A percentile compares a stretch with the other conserved stretches of the same genome.
phyloP scores from a whole-genome alignment of 179 eudicot genomes.

The Patellifolia procumbens region DNA sequence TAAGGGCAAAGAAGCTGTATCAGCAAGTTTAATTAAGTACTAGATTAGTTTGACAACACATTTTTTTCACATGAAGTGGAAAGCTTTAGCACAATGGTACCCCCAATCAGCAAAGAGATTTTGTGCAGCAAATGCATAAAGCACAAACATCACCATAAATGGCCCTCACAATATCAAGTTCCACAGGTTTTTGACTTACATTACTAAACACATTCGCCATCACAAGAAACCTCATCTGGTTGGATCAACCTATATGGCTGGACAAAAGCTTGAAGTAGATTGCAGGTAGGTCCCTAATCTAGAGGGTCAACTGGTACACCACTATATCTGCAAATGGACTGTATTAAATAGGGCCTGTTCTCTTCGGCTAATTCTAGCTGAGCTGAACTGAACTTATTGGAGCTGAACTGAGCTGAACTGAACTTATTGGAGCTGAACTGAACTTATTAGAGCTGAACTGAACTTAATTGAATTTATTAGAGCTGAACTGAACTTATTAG shows the following conservation, averaged over 20 bases:
- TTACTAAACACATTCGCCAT: background rate
- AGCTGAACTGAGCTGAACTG: too few relatives aligned
- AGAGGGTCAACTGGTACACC: background rate
- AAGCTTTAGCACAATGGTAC: background rate
- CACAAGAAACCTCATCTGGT: background rate
- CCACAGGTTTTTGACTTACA: constrained; percentile 3
- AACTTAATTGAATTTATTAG: too few relatives aligned
- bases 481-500: too few relatives aligned
- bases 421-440: too few relatives aligned
- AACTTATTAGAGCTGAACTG: too few relatives aligned
- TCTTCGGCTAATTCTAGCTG: too few relatives aligned
- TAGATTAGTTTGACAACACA: background rate
- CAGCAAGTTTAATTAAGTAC: background rate
- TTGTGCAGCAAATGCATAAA: background rate
- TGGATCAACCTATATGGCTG: background rate
- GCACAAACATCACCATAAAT: background rate
- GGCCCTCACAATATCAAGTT: background rate
- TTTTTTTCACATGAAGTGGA: background rate
- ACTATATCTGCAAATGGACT: background rate
- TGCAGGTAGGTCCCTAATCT: background rate
- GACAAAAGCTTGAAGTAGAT: background rate
- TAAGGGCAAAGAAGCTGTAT: constrained; percentile 1
- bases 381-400: too few relatives aligned
- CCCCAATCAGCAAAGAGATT: background rate
- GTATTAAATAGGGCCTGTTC: background rate